Evolutionary conservation across 768 basidiomycete genomes (phyloP), one percentile per base, ranked within the genome.

Genomic region (Suillus discolor): DNA sequence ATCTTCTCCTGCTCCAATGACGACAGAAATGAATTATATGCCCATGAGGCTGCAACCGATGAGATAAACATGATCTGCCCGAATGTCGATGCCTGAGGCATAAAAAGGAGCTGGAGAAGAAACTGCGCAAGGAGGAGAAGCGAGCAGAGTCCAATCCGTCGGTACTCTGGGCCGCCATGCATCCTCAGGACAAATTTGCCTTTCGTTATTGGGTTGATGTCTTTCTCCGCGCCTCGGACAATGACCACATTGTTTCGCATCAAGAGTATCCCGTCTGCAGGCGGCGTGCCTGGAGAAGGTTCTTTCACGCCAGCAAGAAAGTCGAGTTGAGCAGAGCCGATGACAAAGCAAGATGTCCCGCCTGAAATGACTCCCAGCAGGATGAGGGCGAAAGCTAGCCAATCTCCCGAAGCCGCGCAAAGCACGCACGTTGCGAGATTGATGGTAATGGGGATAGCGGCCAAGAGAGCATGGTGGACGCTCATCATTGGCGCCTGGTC

Each of bases 1-100:
- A 77, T 72, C 25, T 64, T 75, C 57, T 75, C 72, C 49, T 75
- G 73, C 63, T 84, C 81, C 72, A 84, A 67, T 0, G 74, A 75
- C 12, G 78, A 77, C 23, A 79, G 71, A 57, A 72, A 79, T 1
- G 75, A 72, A 42, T 80, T 79, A 61, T 80, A 78, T 2, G 31
- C 63, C 78, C 78, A 79, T 1, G 78, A 80, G 8, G 75, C 72
- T 6, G 67, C 73, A 6, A 79, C 71, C 0, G 78, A 68, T 1
- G 62, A 47, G 38, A 79, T 63, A 63, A 79, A 80, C 75, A 79
- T 65, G 60, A 77, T 67, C 62, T 79, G 78, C 12, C 79, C 78
- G 13, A 79, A 78, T 42, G 78, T 70, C 6, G 64, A 45, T n/a
- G 68, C 74, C 61, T 79, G 78, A 4, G 78, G 78, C 9, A 79